Evolutionary conservation across 495 filamentous ascomycete species (phyloP).

Genomic region (Trichoderma parareesei): DNA sequence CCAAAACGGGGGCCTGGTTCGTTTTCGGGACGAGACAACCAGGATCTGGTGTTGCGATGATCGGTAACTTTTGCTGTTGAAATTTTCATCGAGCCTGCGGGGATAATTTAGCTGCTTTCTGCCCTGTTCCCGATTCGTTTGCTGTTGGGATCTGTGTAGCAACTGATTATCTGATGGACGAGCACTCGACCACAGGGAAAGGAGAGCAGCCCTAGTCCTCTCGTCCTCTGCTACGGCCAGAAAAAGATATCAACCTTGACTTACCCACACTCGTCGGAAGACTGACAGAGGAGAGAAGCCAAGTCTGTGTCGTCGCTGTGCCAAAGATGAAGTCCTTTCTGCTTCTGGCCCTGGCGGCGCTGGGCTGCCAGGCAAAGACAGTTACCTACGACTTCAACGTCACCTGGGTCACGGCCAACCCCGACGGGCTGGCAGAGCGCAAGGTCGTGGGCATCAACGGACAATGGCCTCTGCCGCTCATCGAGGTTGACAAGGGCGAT

Average conservation of each 20-base stretch:
- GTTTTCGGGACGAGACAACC: background rate
- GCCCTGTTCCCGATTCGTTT: too few relatives aligned
- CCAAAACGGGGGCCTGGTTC: slow-evolving; percentile 1
- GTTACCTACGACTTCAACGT: slow-evolving; percentile 17
- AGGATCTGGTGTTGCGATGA: background rate
- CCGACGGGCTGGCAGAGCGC: slow-evolving; percentile 38
- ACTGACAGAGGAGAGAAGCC: background rate
- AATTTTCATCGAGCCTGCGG: slow-evolving; percentile 6
- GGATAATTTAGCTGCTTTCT: background rate
- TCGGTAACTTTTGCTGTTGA: background rate
- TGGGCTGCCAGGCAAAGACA: slow-evolving; percentile 12
- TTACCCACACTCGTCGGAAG: background rate
- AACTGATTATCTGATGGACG: slow-evolving; percentile 5
- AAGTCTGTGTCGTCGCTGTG: background rate
- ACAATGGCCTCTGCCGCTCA: slow-evolving; percentile 37
- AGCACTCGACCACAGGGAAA: background rate
- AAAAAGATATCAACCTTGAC: background rate
- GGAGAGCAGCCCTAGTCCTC: background rate
- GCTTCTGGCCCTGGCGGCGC: background rate
- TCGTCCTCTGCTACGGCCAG: background rate
- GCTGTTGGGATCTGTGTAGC: background rate
- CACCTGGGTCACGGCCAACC: slow-evolving; percentile 32
- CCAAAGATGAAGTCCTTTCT: background rate
- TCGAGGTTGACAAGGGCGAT: slow-evolving; percentile 35
- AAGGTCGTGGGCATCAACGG: slow-evolving; percentile 40